Base-by-base conservation (phyloP, 2,329 filamentous ascomycete species). In the Zymoseptoria pseudotritici region DNA sequence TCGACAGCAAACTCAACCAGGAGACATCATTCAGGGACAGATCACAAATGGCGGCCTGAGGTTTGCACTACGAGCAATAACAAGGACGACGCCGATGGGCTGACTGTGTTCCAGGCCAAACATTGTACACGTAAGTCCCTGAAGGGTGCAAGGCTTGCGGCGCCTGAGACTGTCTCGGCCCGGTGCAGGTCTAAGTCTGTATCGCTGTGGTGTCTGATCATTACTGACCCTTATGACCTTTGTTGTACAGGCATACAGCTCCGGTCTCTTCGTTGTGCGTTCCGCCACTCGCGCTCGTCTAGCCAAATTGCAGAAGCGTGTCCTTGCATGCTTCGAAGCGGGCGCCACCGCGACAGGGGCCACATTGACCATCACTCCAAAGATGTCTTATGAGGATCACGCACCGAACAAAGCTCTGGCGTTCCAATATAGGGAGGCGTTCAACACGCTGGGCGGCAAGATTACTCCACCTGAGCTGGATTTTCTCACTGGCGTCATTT, bases 301-400 rank as follows among this genome's bases (percentile, higher is more conserved):
- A 7, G 62, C 68, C 21, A 68, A 67, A 1, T 67, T 77, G 13
- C 66, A 68, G 50, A 60, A 66, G 53, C 68, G 72, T 46, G 71
- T 76, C 2, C 54, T 63, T 8, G 65, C 63, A 71, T 82, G 80
- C 67, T 79, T 82, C 61, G 72, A 75, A 61, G 79, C 77, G 7
- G 80, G 74, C 6, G 78, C 79, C 0, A 69, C 70, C n/a, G 69
- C 69, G 10, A 62, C 82, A 0, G 82, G 82, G 0, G 82, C 82
- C 0, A 74, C 64, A 6, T 69, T 83, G 0, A 73, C 78, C 58
- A 71, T 81, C 24, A 79, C 76, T 4, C 68, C 69, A 1, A 71
- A 72, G 3, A 73, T 74, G 56, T 74, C 75, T 0, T 85, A 85
- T 66, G 76, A 78, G 13, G 79, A 85, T 67, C 80, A 84, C 64